Base-by-base conservation (phyloP, 371 early-diverging fungal species). In the Lichtheimia ramosa region DNA sequence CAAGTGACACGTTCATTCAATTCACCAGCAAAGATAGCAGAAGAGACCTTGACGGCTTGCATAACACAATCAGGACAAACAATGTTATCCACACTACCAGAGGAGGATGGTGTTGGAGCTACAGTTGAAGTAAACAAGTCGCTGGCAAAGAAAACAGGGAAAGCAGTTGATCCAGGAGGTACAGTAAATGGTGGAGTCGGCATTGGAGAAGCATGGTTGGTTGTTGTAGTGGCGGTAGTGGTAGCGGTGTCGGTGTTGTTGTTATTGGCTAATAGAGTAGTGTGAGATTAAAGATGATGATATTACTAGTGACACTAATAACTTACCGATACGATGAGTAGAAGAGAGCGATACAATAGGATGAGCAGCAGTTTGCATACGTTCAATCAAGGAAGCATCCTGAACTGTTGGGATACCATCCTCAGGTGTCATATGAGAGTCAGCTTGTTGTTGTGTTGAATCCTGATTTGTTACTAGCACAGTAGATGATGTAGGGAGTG, bases 11-110 rank as follows among this genome's bases (percentile, higher is more conserved):
- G 75, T 51, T 75, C 68, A 25, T 69, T 54, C 2, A 85, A 68
- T 46, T 75, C 71, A n/a, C 85, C 85, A 28, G 63, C 64, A 50
- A 71, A 69, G 23, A 85, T 75, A 48, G 85, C 81, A 8, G 72
- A 68, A 5, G 80, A 77, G 1, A 82, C 80, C 39, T 73, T 54
- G 51, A 82, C 68, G 13, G 81, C 75, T 66, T 81, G 77, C 21
- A 61, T 41, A 0, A 77, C 65, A 52, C 81, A 81, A 46, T 71
- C 64, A 21, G 74, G 64, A 48, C 81, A 81, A 14, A 63, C 56
- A 34, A 58, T 50, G 40, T 57, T 63, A 18, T 59, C 56, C 18
- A 42, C 28, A 42, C 50, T 41, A 27, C 43, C 27, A 27, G 42
- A 16, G 15, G 62, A 41, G 20, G 59, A 10, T 25, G 53, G 24